Conservation (phyloP, 2,329 filamentous ascomycete genomes). For the Sporothrix luriei region DNA sequence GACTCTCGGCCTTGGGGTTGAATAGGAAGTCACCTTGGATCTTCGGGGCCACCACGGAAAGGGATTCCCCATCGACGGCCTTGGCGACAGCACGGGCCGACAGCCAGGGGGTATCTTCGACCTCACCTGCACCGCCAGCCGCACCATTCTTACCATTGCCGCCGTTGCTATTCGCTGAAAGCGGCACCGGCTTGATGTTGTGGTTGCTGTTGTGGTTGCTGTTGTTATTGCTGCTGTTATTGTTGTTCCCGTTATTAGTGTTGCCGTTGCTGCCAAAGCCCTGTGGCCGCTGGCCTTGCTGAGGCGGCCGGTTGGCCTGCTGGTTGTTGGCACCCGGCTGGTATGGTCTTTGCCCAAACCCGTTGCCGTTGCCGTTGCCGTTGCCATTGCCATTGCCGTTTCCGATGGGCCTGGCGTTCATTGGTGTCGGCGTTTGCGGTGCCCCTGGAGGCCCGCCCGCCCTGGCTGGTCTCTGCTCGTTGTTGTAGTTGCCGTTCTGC, state of each 20-base stretch:
- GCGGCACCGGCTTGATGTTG: neutral
- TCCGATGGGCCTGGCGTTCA: slow-evolving; percentile 11
- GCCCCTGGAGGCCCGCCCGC: slow-evolving; percentile 31
- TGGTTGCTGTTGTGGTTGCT: slow-evolving; percentile 26
- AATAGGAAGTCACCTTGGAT: slow-evolving; percentile 60
- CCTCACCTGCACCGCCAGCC: neutral
- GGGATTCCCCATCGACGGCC: slow-evolving; percentile 50
- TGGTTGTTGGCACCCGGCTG: slow-evolving; percentile 25
- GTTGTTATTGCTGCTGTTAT: slow-evolving; percentile 3
- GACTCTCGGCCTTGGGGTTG: slow-evolving; percentile 74
- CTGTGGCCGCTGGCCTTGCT: neutral
- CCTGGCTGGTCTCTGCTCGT: slow-evolving; percentile 28
- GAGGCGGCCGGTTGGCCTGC: neutral
- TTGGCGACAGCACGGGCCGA: slow-evolving; percentile 67
- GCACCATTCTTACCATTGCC: slow-evolving; percentile 9
- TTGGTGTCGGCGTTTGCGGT: slow-evolving; percentile 32
- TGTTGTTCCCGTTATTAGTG: slow-evolving; percentile 27
- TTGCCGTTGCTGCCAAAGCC: neutral
- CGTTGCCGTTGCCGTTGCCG: slow-evolving; percentile 8
- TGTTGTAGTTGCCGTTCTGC: slow-evolving; percentile 23
- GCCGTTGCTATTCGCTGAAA: neutral
- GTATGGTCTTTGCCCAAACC: slow-evolving; percentile 20
- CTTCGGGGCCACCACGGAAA: slow-evolving; percentile 47
- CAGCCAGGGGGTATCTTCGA: slow-evolving; percentile 61
- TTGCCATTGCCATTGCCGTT: neutral